Percentiles rank a stretch among this genome's conserved stretches.
Evolutionary conservation across 2,329 filamentous ascomycete genomes (phyloP).

Genomic region (Davidsoniella australis): DNA sequence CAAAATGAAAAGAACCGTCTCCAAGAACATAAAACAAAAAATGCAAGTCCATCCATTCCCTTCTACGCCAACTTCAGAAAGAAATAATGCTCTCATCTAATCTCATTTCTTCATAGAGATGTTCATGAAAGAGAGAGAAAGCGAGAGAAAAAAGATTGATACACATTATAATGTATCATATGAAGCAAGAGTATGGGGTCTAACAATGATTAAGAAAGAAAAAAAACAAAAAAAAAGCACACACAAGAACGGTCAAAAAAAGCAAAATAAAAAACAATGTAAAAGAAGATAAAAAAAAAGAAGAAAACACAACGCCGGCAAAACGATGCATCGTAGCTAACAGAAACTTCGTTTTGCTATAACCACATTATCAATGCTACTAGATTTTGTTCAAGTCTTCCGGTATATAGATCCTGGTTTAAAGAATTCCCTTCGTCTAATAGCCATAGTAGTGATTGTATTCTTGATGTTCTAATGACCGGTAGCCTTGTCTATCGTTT

Average conservation of each 20-base stretch:
- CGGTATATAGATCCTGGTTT: neutral
- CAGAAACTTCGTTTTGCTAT: no score
- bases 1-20: slow-evolving; percentile 2
- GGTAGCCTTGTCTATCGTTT: no score
- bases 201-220: neutral
- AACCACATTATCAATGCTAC: neutral
- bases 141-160: slow-evolving; percentile 5
- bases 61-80: neutral
- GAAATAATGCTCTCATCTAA: slow-evolving; percentile 1
- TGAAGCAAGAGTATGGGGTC: slow-evolving; percentile 3
- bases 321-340: neutral
- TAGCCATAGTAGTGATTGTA: no score
- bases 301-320: neutral
- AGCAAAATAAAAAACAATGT: slow-evolving; percentile 8
- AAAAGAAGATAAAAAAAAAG: neutral
- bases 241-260: slow-evolving; percentile 8
- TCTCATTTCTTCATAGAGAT: no score
- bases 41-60: neutral
- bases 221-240: slow-evolving; percentile 9
- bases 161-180: neutral
- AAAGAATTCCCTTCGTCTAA: no score
- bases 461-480: no score
- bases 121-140: neutral
- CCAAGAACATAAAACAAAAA: slow-evolving; percentile 9
- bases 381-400: neutral